phyloP scores from a whole-genome alignment of 768 basidiomycete genomes.

The Russula virescens region DNA sequence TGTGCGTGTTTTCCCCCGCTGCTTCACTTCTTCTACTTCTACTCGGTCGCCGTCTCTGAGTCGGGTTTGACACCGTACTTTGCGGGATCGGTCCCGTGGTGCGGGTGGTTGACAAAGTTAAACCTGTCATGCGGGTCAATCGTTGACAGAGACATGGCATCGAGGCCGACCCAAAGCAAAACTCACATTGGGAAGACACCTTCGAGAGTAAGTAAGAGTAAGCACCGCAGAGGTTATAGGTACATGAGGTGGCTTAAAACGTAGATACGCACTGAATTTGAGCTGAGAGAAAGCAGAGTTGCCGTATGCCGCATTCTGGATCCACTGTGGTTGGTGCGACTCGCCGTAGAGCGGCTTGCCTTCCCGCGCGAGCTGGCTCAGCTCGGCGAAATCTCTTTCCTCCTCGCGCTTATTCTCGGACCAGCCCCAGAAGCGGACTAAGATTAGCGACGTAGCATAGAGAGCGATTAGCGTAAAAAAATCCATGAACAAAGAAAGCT shows the following conservation, averaged over 20 bases:
- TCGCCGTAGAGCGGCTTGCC: slow-evolving; percentile 86
- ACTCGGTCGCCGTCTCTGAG: slow-evolving; percentile 26
- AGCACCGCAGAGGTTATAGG: not conserved
- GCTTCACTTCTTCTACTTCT: too few relatives aligned
- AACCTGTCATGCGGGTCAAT: slow-evolving; percentile 50
- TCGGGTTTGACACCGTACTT: slow-evolving; percentile 49
- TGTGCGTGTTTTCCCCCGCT: not conserved
- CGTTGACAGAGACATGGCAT: not conserved
- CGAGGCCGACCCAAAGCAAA: not conserved
- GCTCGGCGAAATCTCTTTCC: slow-evolving; percentile 68
- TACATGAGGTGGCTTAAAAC: too few relatives aligned
- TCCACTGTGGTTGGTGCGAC: slow-evolving; percentile 75
- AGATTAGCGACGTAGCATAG: not conserved
- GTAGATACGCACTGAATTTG: slow-evolving; percentile 66
- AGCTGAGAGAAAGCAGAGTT: slow-evolving; percentile 94
- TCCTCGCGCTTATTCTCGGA: slow-evolving; percentile 82
- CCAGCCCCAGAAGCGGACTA: slow-evolving; percentile 96
- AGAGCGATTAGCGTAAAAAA: not conserved
- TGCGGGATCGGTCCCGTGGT: slow-evolving; percentile 78
- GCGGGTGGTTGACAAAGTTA: slow-evolving; percentile 88
- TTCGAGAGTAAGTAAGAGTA: slow-evolving; percentile 28
- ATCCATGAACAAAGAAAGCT: slow-evolving; percentile 26
- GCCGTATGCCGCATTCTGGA: slow-evolving; percentile 78
- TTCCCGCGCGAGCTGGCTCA: slow-evolving; percentile 63
- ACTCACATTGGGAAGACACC: slow-evolving; percentile 73